Percentiles rank a stretch among this genome's conserved stretches.
Conservation (phyloP, 768 basidiomycete species). For the Rhodotorula kratochvilovae region DNA sequence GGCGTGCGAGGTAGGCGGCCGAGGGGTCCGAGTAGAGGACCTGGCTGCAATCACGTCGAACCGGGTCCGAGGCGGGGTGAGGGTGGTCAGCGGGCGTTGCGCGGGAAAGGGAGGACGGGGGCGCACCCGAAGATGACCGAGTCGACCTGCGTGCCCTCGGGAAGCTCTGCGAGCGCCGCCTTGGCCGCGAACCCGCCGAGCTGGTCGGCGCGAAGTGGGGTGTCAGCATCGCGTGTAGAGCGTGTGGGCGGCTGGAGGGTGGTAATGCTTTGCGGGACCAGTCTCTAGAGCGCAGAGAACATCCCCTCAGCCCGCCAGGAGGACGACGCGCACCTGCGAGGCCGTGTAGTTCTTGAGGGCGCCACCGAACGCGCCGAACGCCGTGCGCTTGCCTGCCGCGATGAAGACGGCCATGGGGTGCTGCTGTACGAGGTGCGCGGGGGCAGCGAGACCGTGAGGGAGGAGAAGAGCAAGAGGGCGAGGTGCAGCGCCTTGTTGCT, state of each 20-base stretch:
- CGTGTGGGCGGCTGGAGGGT: too few species aligned
- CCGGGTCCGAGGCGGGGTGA: background rate
- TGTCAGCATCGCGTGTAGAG: background rate
- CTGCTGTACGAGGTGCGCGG: background rate
- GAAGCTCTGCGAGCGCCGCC: slow-evolving; percentile 49
- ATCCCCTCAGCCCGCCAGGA: too few species aligned
- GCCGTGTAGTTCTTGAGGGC: slow-evolving; percentile 39
- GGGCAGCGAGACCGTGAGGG: too few species aligned
- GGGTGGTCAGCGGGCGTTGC: background rate
- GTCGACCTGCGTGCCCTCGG: slow-evolving; percentile 48
- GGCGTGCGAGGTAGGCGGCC: slow-evolving; percentile 49
- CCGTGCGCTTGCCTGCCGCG: slow-evolving; percentile 46
- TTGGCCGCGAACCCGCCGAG: slow-evolving; percentile 49
- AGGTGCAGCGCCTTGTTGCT: background rate
- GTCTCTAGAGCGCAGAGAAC: too few species aligned
- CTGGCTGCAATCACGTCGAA: slow-evolving; percentile 37
- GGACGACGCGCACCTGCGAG: slow-evolving; percentile 4
- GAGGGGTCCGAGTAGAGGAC: slow-evolving; percentile 49
- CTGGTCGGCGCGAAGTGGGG: slow-evolving; percentile 12
- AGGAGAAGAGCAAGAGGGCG: too few species aligned
- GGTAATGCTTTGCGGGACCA: too few species aligned
- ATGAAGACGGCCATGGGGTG: slow-evolving; percentile 30
- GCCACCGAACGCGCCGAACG: slow-evolving; percentile 50
- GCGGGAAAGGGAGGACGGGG: background rate
- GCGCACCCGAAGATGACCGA: slow-evolving; percentile 51